phyloP scores from a whole-genome alignment of 495 filamentous ascomycete species.

The Penicillium parvum region DNA sequence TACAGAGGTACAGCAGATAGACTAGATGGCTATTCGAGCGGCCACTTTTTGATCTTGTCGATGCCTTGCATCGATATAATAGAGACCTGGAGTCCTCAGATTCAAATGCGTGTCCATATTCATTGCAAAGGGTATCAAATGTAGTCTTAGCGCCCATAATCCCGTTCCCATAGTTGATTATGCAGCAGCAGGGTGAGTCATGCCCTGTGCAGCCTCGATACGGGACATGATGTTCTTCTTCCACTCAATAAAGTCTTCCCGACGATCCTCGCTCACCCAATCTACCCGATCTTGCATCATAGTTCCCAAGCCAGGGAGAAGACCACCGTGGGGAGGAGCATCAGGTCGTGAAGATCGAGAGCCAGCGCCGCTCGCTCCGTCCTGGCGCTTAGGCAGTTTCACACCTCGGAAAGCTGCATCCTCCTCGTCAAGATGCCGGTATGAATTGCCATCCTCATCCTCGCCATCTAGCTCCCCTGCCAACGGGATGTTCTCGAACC shows the following conservation, averaged over 20 bases:
- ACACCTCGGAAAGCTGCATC: constrained; percentile 22
- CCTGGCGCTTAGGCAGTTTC: constrained; percentile 23
- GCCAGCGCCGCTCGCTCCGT: constrained; percentile 6
- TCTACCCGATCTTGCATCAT: constrained; percentile 86
- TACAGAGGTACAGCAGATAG: neutral
- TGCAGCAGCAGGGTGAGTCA: constrained; percentile 11
- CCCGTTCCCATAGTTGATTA: constrained; percentile 5
- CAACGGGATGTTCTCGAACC: constrained; percentile 55
- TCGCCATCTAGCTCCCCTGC: constrained; percentile 41
- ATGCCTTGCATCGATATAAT: neutral
- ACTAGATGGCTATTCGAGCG: constrained; percentile 12
- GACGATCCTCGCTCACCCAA: constrained; percentile 66
- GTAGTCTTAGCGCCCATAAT: constrained; percentile 4
- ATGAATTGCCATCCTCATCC: constrained; percentile 37
- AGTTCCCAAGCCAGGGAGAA: constrained; percentile 59
- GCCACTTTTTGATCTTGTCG: constrained; percentile 10
- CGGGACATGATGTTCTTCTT: constrained; percentile 57
- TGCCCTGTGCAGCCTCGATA: constrained; percentile 22
- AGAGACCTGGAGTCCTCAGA: neutral
- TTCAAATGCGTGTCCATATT: neutral
- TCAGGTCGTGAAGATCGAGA: constrained; percentile 4
- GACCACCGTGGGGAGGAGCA: constrained; percentile 26
- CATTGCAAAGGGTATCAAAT: constrained; percentile 24
- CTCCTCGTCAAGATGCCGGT: constrained; percentile 30
- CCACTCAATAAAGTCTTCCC: constrained; percentile 68